These are phyloP conservation scores for Globisporangium paddicum DNA, from an alignment of 352 stramenopile genomes.

Conservation along the genomic window DNA sequence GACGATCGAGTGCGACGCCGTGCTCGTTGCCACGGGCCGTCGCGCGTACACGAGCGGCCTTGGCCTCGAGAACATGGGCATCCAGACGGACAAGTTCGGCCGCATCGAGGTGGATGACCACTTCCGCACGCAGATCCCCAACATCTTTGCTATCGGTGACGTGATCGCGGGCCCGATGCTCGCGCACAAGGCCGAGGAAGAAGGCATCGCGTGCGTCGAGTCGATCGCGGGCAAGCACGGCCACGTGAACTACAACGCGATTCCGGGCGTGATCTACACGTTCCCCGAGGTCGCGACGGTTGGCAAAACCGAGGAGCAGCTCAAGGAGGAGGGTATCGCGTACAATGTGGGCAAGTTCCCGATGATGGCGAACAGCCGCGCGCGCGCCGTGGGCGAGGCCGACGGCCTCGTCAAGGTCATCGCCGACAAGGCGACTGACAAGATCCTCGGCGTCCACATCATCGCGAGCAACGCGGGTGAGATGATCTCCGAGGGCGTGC, in stretches of 20 bases:
- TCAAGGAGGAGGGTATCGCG: slow-evolving; percentile 92
- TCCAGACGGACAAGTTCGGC: slow-evolving; percentile 96
- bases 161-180: slow-evolving; percentile 98
- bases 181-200: slow-evolving; percentile 99
- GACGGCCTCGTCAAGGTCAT: slow-evolving; percentile 99
- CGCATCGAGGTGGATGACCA: slow-evolving; percentile 97
- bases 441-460: slow-evolving; percentile 98
- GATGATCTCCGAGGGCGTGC: slow-evolving; percentile 98
- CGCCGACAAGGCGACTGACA: slow-evolving; percentile 96
- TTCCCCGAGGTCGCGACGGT: slow-evolving; percentile 95
- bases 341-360: slow-evolving; percentile 99
- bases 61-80: slow-evolving; percentile 96
- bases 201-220: slow-evolving; percentile 97
- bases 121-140: slow-evolving; percentile 93
- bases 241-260: slow-evolving; percentile 99
- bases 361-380: slow-evolving; percentile 97
- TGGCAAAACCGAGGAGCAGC: slow-evolving; percentile 97
- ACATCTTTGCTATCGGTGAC: slow-evolving; percentile 97
- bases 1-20: slow-evolving; percentile 74
- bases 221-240: slow-evolving; percentile 96
- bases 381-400: slow-evolving; percentile 89
- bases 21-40: slow-evolving; percentile 88
- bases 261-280: slow-evolving; percentile 98
- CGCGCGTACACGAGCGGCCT: slow-evolving; percentile 95
- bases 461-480: slow-evolving; percentile 98